Conservation (phyloP, 148 eudicot species). For the Cornus kousa region DNA sequence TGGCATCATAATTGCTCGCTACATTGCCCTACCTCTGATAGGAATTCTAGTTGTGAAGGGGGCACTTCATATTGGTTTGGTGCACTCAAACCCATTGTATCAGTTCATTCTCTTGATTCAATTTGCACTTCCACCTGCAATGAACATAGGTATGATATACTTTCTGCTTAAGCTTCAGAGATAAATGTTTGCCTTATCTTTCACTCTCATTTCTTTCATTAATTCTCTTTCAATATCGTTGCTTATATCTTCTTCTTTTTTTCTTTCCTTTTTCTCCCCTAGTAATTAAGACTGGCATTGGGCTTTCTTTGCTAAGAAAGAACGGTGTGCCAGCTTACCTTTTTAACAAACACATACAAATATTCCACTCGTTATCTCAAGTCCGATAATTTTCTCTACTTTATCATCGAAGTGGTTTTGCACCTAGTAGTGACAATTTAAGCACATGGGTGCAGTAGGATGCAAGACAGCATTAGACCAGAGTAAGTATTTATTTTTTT, state of each 20-base stretch:
- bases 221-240: background rate
- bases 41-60: conserved; percentile 60
- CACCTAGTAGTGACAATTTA: too few species aligned
- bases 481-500: too few species aligned
- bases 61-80: conserved; percentile 45
- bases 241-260: too few species aligned
- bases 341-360: background rate
- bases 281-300: too few species aligned
- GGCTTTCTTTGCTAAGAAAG: background rate
- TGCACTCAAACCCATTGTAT: conserved; percentile 56
- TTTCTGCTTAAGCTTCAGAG: background rate
- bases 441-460: too few species aligned
- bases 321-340: background rate
- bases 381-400: too few species aligned
- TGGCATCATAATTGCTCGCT: conserved; percentile 56
- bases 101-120: conserved; percentile 76
- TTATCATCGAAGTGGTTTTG: too few species aligned
- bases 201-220: background rate
- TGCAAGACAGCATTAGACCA: too few species aligned
- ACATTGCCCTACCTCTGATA: conserved; percentile 52
- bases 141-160: conserved; percentile 63
- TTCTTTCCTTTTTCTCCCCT: too few species aligned
- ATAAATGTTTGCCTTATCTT: background rate
- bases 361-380: background rate
- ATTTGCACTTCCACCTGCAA: conserved; percentile 83